Evolutionary conservation across 2,329 filamentous ascomycete species (phyloP), one percentile per base, ranked within the genome.

Genomic region (Pseudogymnoascus sp.): DNA sequence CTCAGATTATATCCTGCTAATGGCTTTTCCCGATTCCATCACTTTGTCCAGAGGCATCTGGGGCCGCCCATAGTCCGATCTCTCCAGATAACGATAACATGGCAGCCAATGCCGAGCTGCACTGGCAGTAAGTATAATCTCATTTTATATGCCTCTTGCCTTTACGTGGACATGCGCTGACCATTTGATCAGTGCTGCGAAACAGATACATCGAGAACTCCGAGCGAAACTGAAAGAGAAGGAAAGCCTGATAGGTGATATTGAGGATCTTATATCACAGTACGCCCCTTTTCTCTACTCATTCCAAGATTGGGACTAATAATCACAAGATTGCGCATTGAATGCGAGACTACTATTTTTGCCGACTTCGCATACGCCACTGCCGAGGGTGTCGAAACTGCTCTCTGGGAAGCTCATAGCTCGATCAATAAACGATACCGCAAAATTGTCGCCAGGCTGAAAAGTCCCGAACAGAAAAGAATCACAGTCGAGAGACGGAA

Each of bases 351-450:
- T 65, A 83, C 85, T 61, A 86, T 93, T 63, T 89, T 91, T 70
- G 76, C 82, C 71, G 86, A 96, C 73, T 85, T 90, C 70, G 78
- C 84, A 65, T 85, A 82, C 75, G 86, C 87, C 58, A 79, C 78
- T 63, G 77, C 78, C 65, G 80, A 85, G 64, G 81, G 85, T 61
- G 81, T 88, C 59, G 91, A 96, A 73, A 74, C 78, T 62, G 81
- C 79, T 63, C 81, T 97, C 54, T 97, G 93, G 93, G 79, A 85
- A 63, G 82, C 85, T 60, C 93, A 97, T 74, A 81, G 83, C 64
- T 82, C 84, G 67, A 86, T 96, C 72, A 95, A 94, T 72, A 81
- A 79, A 67, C 85, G 87, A 70, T 96, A 93, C 76, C 84, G 90
- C 70, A 87, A 86, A 70, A 79, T 85, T 61, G 77, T 93, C 65